Percentiles rank a stretch among this genome's conserved stretches.
phyloP scores from a whole-genome alignment of 1,139 yeast species.

The Hansenula sp. region DNA sequence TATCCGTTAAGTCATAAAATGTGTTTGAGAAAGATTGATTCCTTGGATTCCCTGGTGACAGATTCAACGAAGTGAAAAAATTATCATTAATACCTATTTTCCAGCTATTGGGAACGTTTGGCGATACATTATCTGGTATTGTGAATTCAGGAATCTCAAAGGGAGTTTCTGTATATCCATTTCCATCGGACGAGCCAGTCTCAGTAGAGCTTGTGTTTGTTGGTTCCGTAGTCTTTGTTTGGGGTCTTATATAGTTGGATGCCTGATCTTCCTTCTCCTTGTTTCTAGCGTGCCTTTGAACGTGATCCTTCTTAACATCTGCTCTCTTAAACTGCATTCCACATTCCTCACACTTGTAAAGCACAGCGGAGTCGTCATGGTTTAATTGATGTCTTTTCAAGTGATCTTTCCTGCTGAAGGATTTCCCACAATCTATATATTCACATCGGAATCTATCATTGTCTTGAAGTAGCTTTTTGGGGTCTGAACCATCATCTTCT shows the following conservation, averaged over 20 bases:
- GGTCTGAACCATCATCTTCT: conserved; percentile 6
- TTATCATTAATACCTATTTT: conserved; percentile 5
- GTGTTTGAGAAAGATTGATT: neutral
- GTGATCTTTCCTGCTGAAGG: conserved; percentile 16
- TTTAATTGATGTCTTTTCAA: conserved; percentile 15
- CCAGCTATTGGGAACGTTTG: conserved; percentile 1
- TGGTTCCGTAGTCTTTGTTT: too few species aligned
- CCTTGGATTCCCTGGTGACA: neutral
- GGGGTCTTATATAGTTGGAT: neutral
- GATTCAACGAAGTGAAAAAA: neutral
- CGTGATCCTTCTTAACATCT: conserved; percentile 39
- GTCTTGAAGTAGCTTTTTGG: too few species aligned
- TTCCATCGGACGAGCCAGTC: neutral
- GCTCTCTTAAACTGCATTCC: conserved; percentile 47
- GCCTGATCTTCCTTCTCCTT: conserved; percentile 12
- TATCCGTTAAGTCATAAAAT: conserved; percentile 4
- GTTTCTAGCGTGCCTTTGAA: conserved; percentile 33
- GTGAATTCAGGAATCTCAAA: neutral
- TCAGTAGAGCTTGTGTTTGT: too few species aligned
- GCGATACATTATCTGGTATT: neutral
- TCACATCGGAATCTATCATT: neutral
- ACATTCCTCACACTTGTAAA: conserved; percentile 37
- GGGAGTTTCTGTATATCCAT: neutral
- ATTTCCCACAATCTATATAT: conserved; percentile 24
- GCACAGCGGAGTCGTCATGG: conserved; percentile 12